A percentile compares a stretch with the other conserved stretches of the same genome.
Evolutionary conservation across 495 filamentous ascomycete species (phyloP).

Genomic region (Ramalina intermedia): DNA sequence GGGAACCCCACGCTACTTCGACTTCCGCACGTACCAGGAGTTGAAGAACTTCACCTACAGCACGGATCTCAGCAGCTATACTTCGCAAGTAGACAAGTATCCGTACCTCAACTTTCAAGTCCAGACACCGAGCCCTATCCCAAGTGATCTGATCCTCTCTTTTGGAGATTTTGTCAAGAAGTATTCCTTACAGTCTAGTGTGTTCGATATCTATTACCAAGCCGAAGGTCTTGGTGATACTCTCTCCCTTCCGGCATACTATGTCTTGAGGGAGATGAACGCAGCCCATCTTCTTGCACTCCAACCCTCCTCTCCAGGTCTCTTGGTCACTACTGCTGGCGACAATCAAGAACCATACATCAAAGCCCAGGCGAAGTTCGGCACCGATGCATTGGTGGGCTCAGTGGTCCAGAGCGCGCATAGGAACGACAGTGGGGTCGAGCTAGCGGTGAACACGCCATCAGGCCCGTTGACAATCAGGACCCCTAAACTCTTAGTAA

Average conservation of each 20-base stretch:
- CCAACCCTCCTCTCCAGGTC: constrained; percentile 9
- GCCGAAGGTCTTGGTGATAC: constrained; percentile 27
- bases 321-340: too few species aligned
- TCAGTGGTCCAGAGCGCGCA: constrained; percentile 18
- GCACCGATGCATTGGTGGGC: constrained; percentile 16
- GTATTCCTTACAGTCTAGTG: constrained; percentile 21
- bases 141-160: constrained; percentile 26
- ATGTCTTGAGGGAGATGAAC: constrained; percentile 17
- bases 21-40: too few species aligned
- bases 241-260: constrained; percentile 17
- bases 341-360: constrained; percentile 31
- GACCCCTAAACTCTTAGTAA: constrained; percentile 32
- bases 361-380: constrained; percentile 20
- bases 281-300: not conserved
- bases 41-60: too few species aligned
- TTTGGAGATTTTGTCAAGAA: constrained; percentile 30
- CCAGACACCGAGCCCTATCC: constrained; percentile 28
- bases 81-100: constrained; percentile 25
- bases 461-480: constrained; percentile 23
- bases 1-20: too few species aligned
- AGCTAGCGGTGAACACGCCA: constrained; percentile 22
- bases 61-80: constrained; percentile 9
- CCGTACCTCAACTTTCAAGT: constrained; percentile 23
- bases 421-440: constrained; percentile 12
- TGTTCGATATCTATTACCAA: constrained; percentile 17